Percentiles rank a stretch among this genome's conserved stretches.
These are phyloP conservation scores for Lasiosphaeria miniovina DNA, from an alignment of 495 filamentous ascomycete species.

Conservation along the genomic window DNA sequence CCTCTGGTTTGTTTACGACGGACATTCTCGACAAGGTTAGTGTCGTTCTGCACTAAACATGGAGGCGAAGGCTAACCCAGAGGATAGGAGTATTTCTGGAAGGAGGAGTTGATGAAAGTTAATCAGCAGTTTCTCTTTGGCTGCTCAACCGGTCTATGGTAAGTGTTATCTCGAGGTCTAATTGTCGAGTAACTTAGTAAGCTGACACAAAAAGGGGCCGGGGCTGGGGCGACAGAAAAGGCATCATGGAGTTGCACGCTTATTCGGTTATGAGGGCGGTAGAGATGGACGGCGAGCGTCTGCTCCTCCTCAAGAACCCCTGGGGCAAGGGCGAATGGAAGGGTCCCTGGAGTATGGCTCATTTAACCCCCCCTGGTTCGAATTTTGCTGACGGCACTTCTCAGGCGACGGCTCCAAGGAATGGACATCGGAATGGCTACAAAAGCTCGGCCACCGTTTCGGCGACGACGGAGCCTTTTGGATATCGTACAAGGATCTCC, in stretches of 20 bases:
- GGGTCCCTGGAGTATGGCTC: conserved; percentile 62
- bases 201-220: conserved; percentile 36
- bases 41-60: too few relatives aligned
- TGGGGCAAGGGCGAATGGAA: conserved; percentile 87
- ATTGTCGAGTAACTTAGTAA: neutral
- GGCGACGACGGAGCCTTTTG: conserved; percentile 80
- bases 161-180: conserved; percentile 1
- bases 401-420: conserved; percentile 73
- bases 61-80: neutral
- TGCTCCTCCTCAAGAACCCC: conserved; percentile 80
- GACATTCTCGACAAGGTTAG: conserved; percentile 75
- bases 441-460: conserved; percentile 73
- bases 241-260: conserved; percentile 78
- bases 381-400: conserved; percentile 5
- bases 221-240: conserved; percentile 62
- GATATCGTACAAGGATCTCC: conserved; percentile 74
- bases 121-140: conserved; percentile 89
- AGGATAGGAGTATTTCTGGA: conserved; percentile 74
- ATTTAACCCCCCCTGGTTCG: neutral
- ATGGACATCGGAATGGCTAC: conserved; percentile 88
- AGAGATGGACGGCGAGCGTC: conserved; percentile 69
- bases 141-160: conserved; percentile 63
- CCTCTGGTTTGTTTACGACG: conserved; percentile 70
- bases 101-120: conserved; percentile 76
- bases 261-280: conserved; percentile 84